Evolutionary conservation across 2,329 filamentous ascomycete species (phyloP).

Genomic region (Penicillium rolfsii): DNA sequence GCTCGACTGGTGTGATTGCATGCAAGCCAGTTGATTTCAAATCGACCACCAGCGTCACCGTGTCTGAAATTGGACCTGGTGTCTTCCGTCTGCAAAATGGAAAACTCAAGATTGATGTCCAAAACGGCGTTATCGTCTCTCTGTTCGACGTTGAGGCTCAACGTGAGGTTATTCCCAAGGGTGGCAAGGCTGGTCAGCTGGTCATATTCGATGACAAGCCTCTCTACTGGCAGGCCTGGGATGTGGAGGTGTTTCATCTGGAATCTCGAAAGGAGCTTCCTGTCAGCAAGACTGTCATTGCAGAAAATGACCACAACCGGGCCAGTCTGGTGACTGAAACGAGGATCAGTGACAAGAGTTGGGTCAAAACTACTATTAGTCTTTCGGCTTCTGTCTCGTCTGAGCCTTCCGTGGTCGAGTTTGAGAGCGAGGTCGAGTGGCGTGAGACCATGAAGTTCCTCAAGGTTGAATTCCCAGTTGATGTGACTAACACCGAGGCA

Average conservation of each 20-base stretch:
- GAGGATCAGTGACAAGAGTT: slow-evolving; percentile 83
- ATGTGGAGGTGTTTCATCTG: slow-evolving; percentile 95
- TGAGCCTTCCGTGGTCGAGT: slow-evolving; percentile 72
- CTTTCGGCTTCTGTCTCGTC: slow-evolving; percentile 70
- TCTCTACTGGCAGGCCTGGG: slow-evolving; percentile 96
- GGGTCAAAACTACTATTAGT: slow-evolving; percentile 82
- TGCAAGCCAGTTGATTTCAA: slow-evolving; percentile 33
- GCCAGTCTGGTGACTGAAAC: slow-evolving; percentile 84
- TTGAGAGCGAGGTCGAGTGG: slow-evolving; percentile 91
- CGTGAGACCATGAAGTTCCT: slow-evolving; percentile 96
- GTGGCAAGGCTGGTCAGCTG: slow-evolving; percentile 81
- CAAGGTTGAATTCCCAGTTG: slow-evolving; percentile 97
- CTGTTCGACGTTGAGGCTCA: slow-evolving; percentile 73
- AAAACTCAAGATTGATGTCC: slow-evolving; percentile 72
- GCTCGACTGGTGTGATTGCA: slow-evolving; percentile 51
- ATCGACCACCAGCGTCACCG: slow-evolving; percentile 42
- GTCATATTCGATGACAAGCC: slow-evolving; percentile 98
- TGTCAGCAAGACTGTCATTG: slow-evolving; percentile 69
- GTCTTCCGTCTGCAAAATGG: slow-evolving; percentile 80
- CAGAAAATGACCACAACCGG: slow-evolving; percentile 71
- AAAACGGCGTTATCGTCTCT: slow-evolving; percentile 78
- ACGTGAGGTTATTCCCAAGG: slow-evolving; percentile 75
- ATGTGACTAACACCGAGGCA: slow-evolving; percentile 87
- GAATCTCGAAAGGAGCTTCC: slow-evolving; percentile 78
- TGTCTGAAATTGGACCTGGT: slow-evolving; percentile 59